Base-by-base conservation (phyloP, 2,329 filamentous ascomycete species). In the Fusarium sp. region DNA sequence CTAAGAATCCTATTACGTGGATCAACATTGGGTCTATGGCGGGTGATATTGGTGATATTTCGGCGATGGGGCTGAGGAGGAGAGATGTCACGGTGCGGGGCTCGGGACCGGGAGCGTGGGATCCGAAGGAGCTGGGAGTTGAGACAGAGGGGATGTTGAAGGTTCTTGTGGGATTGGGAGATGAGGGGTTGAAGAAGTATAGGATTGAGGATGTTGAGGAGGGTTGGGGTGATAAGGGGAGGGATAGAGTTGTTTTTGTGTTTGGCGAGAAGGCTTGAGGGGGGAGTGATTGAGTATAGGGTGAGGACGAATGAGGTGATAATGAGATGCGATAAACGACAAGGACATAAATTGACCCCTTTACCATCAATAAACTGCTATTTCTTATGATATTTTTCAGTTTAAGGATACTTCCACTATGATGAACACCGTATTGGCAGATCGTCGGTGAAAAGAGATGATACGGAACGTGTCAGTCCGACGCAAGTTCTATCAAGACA, bases 11-110 rank as follows among this genome's bases (percentile, higher is more conserved):
- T 0, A 81, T 88, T 30, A 87, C 88, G 65, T 89, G 87, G 76
- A 84, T 90, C 16, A 85, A 86, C 58, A 86, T 90, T 61, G 88
- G 88, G 9, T 79, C 81, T 2, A 74, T 89, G 47, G 83, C 83
- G 0, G 80, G 80, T 15, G 77, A 80, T 25, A 81, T 83, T 4
- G 79, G 84, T 2, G 68, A 75, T 11, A 76, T 89, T 15, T 83
- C 86, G 37, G 82, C 83, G 0, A 80, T 82, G 8, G 71, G 86
- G 11, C 76, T 90, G 68, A 80, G 88, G 66, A 83, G 84, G 28
- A 86, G 86, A 73, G 82, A 88, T 58, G 79, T 90, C 9, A 86
- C 84, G 3, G 73, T 88, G 35, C 77, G 84, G 15, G 87, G 86
- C 0, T 79, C 85, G 0, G 86, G 86, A 0, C 83, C 84, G 0